Base-by-base conservation (phyloP, 129 eudicot species). In the Deinandra increscens region DNA sequence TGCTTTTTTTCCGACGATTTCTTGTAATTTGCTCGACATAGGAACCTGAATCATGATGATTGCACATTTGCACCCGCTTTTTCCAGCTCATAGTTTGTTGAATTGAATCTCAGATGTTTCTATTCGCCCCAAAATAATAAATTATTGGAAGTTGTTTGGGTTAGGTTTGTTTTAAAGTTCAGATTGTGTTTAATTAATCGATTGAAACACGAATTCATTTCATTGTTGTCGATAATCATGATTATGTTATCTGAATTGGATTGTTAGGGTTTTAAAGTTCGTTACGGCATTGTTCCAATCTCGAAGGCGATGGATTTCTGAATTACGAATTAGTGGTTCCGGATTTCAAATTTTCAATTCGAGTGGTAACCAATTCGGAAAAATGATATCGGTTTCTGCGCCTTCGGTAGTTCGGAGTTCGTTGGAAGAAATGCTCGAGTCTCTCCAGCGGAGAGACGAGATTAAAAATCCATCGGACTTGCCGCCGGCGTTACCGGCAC, bases 351-450 rank as follows among this genome's bases (percentile, higher is more conserved):
- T 44, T 44, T 72, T 60, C 48, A 43, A 59, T 42, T 44, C 22
- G 69, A 48, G 56, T 6, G 22, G 59, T 59, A 13, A 45, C 12
- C 11, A 18, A 42, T 56, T 33, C 18, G 39, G n/a, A 20, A 73
- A 55, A 46, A 84, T 79, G 95, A n/a, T 71, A 70, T 67, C 88
- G 0, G 68, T 73, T 46, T 67, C 96, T 39, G 84, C 96, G 17
- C 76, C 76, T 53, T 58, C 71, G 71, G 33, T 80, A 42, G 78
- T 79, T 76, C 83, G 95, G 60, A 93, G 98, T 68, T 93, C 98
- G 37, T 73, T 93, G 78, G 98, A 93, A 85, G 98, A 86, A 76
- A 86, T 93, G 98, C 74, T 93, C 42, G 92, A 89, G 12, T 74
- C 81, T 46, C 85, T 93, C 74, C 86, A 75, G 73, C 82, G 71